Conservation (phyloP, 2,329 filamentous ascomycete species). For the Curvularia hawaiiensis region DNA sequence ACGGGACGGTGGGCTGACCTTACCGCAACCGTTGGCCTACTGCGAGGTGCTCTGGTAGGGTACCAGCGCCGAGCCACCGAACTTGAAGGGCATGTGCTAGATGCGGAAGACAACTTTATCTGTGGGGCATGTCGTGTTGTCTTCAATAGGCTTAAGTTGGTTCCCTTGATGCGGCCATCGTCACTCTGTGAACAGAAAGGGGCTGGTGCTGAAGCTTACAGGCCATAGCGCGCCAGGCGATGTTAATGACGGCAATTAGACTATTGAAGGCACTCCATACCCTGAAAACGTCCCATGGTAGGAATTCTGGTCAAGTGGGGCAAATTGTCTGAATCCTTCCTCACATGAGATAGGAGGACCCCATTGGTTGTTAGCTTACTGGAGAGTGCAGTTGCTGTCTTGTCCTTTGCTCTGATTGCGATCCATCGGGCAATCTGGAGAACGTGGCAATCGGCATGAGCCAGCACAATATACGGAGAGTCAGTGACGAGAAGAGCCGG, state of each 20-base stretch:
- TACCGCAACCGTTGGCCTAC: slow-evolving; percentile 26
- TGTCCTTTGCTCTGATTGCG: neutral
- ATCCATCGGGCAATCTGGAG: neutral
- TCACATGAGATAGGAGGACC: slow-evolving; percentile 13
- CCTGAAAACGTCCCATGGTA: slow-evolving; percentile 27
- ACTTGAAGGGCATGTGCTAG: neutral
- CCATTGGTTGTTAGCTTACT: slow-evolving; percentile 11
- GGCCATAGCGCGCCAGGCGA: neutral
- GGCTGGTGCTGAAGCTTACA: slow-evolving; percentile 4
- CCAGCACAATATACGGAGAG: slow-evolving; percentile 3
- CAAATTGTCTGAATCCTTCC: slow-evolving; percentile 18
- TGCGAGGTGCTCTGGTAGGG: slow-evolving; percentile 22
- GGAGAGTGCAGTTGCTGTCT: slow-evolving; percentile 6
- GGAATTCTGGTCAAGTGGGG: slow-evolving; percentile 26
- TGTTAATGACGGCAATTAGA: slow-evolving; percentile 10
- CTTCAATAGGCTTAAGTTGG: neutral
- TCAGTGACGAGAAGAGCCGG: slow-evolving; percentile 10
- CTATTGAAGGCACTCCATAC: slow-evolving; percentile 25
- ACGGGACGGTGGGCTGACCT: slow-evolving; percentile 6
- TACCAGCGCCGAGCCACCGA: slow-evolving; percentile 15
- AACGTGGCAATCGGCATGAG: neutral
- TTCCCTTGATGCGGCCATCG: slow-evolving; percentile 3
- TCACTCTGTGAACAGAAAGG: slow-evolving; percentile 6
- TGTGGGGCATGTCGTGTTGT: neutral
- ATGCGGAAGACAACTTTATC: neutral